Evolutionary conservation across 1,284 basidiomycete genomes (phyloP).

Genomic region (Gastroboletus turbinatus): DNA sequence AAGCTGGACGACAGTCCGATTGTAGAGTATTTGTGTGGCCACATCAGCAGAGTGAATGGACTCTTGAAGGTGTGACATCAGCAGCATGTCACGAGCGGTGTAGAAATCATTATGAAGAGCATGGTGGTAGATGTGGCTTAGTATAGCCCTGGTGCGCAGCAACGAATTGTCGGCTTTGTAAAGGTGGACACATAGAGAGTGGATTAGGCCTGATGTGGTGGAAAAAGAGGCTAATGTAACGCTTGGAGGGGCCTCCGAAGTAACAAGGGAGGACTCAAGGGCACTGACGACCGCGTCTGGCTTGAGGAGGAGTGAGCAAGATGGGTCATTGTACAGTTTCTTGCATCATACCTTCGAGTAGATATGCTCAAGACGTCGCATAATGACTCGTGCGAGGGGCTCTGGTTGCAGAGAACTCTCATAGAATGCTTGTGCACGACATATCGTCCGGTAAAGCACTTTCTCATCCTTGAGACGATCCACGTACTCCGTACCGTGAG

Average conservation of each 20-base stretch:
- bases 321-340: background rate
- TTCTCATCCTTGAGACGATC: conserved; percentile 96
- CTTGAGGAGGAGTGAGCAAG: conserved; percentile 42
- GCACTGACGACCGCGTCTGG: conserved; percentile 92
- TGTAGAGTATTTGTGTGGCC: conserved; percentile 97
- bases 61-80: conserved; percentile 99
- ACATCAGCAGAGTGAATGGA: conserved; percentile 95
- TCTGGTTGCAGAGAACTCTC: conserved; percentile 78
- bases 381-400: conserved; percentile 84
- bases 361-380: conserved; percentile 96
- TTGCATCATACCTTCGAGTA: conserved; percentile 81
- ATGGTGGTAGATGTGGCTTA: conserved; percentile 97
- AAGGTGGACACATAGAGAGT: conserved; percentile 87
- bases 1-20: conserved; percentile 95
- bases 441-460: conserved; percentile 90
- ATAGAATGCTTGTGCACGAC: conserved; percentile 89
- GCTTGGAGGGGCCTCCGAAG: conserved; percentile 57
- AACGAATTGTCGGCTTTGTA: conserved; percentile 92
- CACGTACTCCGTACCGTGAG: conserved; percentile 97
- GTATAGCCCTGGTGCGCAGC: conserved; percentile 93
- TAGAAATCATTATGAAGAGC: conserved; percentile 97
- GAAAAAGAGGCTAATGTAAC: conserved; percentile 56
- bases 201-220: conserved; percentile 76
- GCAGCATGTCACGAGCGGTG: conserved; percentile 95
- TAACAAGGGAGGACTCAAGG: conserved; percentile 70